These are phyloP conservation scores for Noccaea bulbosa DNA, from an alignment of 345 rosid genomes.

Conservation along the genomic window DNA sequence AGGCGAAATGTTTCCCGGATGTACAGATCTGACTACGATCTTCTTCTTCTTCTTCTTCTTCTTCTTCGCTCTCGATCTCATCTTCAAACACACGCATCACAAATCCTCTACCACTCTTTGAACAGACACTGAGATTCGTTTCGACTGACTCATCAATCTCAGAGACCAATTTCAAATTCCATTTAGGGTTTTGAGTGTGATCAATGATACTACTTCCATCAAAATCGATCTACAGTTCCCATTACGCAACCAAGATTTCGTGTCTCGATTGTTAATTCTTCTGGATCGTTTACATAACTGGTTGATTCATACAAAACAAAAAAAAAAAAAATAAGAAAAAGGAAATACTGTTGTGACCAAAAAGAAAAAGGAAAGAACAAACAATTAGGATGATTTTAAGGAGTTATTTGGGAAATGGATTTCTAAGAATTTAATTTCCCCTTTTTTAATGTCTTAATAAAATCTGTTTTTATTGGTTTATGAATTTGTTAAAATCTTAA, in stretches of 20 bases:
- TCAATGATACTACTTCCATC: slow-evolving; percentile 46
- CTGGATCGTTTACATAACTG: too few relatives aligned
- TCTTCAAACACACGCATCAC: slow-evolving; percentile 65
- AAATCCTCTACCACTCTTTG: slow-evolving; percentile 37
- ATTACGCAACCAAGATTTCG: not conserved
- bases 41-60: not conserved
- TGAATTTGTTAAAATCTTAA: too few relatives aligned
- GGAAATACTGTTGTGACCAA: too few relatives aligned
- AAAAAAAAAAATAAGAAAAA: too few relatives aligned
- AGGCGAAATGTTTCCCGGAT: slow-evolving; percentile 16
- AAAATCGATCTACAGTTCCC: slow-evolving; percentile 50
- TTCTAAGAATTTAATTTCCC: too few relatives aligned
- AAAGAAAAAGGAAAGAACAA: too few relatives aligned
- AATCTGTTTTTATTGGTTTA: too few relatives aligned
- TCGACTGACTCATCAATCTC: slow-evolving; percentile 64
- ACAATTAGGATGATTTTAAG: too few relatives aligned
- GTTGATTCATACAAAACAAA: too few relatives aligned
- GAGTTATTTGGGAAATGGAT: too few relatives aligned
- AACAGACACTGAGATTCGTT: slow-evolving; percentile 51
- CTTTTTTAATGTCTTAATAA: too few relatives aligned
- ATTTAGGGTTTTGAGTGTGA: not conserved
- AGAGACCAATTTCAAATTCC: slow-evolving; percentile 39
- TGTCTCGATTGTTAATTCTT: too few relatives aligned
- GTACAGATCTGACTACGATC: slow-evolving; percentile 28
- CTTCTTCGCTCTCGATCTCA: slow-evolving; percentile 45